Evolutionary conservation across 176 grass and related monocot species (phyloP), one percentile per base, ranked within the genome.

Genomic region (Tuctoria greenei): DNA sequence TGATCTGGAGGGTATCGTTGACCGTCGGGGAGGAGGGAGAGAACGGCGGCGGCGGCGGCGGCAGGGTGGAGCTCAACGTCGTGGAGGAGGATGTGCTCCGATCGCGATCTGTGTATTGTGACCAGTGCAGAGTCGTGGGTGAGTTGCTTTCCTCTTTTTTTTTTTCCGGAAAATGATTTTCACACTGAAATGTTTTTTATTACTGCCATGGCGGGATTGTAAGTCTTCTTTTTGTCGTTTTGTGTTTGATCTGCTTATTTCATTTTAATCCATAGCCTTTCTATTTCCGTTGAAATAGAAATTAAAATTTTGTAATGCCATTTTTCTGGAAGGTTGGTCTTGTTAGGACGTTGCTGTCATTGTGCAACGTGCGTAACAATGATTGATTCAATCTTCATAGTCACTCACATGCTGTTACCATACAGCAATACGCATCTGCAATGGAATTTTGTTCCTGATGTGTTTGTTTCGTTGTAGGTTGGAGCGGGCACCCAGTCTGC

Each of bases 71-170:
- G 80, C 80, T 99, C 66, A 83, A 81, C 81, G 87, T 99, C 10
- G 87, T 99, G 6, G 95, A 92, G 73, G 95, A 99, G 74, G 91
- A 99, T 71, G 95, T 99, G 64, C 76, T 89, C 74, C 88, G 89
- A 88, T 92, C 91, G 27, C 84, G 84, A 79, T 99, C 95, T 52
- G 84, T 95, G 26, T 95, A 99, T 73, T 99, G 95, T 37, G 95
- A 99, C 63, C 95, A 99, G 79, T 99, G 95, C 84, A 91, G 88
- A 90, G 91, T 99, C 71, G 91, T 99, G 17, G 95, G 95, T 99
- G 83, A 90, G 87, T 72, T 77, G 64, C 41, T 81, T 80, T 79
- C 69, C 74, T 88, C 45, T 73, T 86, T 71, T 11, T 2, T 31
- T 25, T 50, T 28, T 64, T 46, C 18, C 16, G 8, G n/a, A 20